Evolutionary conservation across 176 grass and related monocot species (phyloP).

Genomic region (Dendrocalamus sinicus): DNA sequence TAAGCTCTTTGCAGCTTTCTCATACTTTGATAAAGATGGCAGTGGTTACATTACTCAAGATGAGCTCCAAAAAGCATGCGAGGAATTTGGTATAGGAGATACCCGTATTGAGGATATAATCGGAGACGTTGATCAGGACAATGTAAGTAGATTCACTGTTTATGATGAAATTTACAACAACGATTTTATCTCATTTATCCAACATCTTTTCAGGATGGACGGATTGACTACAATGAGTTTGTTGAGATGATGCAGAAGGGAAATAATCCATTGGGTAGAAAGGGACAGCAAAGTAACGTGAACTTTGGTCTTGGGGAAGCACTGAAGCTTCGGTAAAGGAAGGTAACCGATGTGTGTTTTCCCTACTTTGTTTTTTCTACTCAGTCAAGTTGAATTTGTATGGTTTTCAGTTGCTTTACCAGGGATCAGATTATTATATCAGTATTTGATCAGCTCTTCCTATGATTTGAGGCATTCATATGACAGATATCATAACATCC

Average conservation of each 20-base stretch:
- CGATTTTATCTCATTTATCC: constrained; percentile 18
- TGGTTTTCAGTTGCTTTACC: constrained; percentile 5
- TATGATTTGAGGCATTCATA: constrained; percentile 1
- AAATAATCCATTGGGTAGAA: constrained; percentile 60
- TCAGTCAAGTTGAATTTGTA: neutral
- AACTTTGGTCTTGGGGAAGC: constrained; percentile 73
- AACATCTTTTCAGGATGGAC: constrained; percentile 55
- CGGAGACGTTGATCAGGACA: constrained; percentile 74
- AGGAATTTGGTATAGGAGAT: constrained; percentile 79
- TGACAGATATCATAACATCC: neutral
- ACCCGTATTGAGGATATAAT: constrained; percentile 75
- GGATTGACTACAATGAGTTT: constrained; percentile 84
- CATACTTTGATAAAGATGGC: constrained; percentile 77
- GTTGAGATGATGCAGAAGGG: constrained; percentile 82
- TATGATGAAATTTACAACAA: neutral
- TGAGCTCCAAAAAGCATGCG: constrained; percentile 78
- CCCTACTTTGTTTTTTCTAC: neutral
- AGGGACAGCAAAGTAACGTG: constrained; percentile 60
- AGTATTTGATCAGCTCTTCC: neutral
- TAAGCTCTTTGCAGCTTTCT: constrained; percentile 71
- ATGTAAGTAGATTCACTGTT: constrained; percentile 48
- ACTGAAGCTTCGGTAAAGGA: constrained; percentile 65
- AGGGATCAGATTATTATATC: neutral
- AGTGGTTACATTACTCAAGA: constrained; percentile 87
- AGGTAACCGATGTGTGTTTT: constrained; percentile 41